Base-by-base conservation (phyloP, 768 basidiomycete species). In the Serendipita sp. region DNA sequence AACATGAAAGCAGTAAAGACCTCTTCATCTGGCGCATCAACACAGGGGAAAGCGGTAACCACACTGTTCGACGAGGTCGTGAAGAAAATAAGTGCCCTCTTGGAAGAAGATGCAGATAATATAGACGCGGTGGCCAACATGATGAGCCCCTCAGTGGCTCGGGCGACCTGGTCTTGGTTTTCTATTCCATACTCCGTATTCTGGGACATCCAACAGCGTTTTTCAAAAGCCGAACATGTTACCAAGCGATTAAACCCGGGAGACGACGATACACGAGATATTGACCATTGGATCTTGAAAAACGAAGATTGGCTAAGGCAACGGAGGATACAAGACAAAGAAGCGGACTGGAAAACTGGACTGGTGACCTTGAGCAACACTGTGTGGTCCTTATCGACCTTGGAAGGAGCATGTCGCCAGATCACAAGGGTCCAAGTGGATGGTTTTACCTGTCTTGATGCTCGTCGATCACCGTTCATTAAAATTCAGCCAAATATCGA, bases 381-480 rank as follows among this genome's bases (percentile, higher is more conserved):
- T 32, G 48, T 51, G 18, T 51, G 48, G 48, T 51, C 48, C 8
- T 18, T 51, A 18, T 51, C 48, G 18, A 32, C n/a, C 18, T 16
- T 51, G 8, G 48, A 32, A 16, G 48, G n/a, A n/a, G 5, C 48
- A 51, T 51, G n/a, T 51, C 48, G 48, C n/a, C 7, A n/a, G 16
- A 51, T 51, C 16, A 8, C 48, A n/a, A 51, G 48, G 30, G 48
- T 32, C 7, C 48, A 18, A n/a, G 48, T 51, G 7, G 48, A 51
- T 32, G 65, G 67, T 3, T 64, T 46, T 60, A 36, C 16, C 5
- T 0, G 66, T 18, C 66, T 67, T 5, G 66, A 67, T 35, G 28
- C n/a, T 3, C 62, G 51, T 23, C 47, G 65, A 16, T 23, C 58
- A 11, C n/a, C 67, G n/a, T 34, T 18, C 13, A 45, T 66, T 35